Conservation (phyloP, 2,329 filamentous ascomycete species). For the Neoscytalidium dimidiatum region DNA sequence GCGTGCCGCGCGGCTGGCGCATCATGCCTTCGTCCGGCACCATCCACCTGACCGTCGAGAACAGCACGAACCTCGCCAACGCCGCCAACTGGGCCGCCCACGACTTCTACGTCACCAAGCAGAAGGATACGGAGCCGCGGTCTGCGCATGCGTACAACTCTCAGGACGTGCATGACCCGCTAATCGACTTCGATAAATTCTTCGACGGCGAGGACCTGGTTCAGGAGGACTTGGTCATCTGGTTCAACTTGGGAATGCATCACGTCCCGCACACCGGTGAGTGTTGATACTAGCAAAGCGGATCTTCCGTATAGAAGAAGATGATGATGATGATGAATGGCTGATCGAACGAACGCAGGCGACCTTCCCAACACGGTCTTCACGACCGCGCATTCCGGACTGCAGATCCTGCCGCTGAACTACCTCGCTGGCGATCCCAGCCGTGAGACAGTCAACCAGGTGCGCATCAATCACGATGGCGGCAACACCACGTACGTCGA, state of each 20-base stretch:
- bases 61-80: slow-evolving; percentile 50
- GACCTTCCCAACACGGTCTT: slow-evolving; percentile 56
- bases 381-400: slow-evolving; percentile 48
- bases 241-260: slow-evolving; percentile 56
- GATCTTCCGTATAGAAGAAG: no score
- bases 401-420: slow-evolving; percentile 47
- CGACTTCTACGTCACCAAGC: slow-evolving; percentile 54
- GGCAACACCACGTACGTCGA: slow-evolving; percentile 24
- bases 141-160: slow-evolving; percentile 50
- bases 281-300: no score
- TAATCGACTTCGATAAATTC: slow-evolving; percentile 54
- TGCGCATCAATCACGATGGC: slow-evolving; percentile 40
- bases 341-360: not conserved
- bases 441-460: slow-evolving; percentile 41
- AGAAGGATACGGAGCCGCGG: slow-evolving; percentile 56
- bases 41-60: slow-evolving; percentile 49
- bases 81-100: slow-evolving; percentile 53
- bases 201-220: slow-evolving; percentile 49
- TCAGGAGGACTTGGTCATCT: slow-evolving; percentile 46
- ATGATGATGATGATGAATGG: no score
- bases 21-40: slow-evolving; percentile 32
- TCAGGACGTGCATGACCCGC: slow-evolving; percentile 49
- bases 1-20: slow-evolving; percentile 56
- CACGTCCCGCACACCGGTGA: slow-evolving; percentile 45
- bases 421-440: slow-evolving; percentile 42